Conservation (phyloP, 345 rosid genomes). For the Populus simonii region DNA sequence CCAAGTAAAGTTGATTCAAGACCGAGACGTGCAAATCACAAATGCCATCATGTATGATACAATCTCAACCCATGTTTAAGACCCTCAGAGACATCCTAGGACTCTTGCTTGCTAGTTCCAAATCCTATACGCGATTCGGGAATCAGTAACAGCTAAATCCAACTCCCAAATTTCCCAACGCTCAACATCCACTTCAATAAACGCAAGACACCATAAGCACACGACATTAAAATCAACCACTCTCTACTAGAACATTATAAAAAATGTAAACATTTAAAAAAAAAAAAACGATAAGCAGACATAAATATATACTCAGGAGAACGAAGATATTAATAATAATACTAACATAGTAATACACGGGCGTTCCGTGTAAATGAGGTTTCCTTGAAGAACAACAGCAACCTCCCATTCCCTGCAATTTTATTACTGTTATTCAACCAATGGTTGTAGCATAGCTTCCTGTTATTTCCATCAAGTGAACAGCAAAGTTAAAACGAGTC, state of each 20-base stretch:
- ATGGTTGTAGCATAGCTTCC: conserved; percentile 34
- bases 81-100: not conserved
- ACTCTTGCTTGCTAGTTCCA: not conserved
- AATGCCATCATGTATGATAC: not conserved
- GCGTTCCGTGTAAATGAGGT: conserved; percentile 72
- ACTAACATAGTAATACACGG: conserved; percentile 80
- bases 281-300: not conserved
- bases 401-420: conserved; percentile 68
- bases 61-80: not conserved
- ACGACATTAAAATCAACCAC: not conserved
- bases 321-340: not conserved
- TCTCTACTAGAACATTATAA: not conserved
- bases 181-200: not conserved
- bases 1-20: not conserved
- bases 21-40: not conserved
- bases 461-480: conserved; percentile 13
- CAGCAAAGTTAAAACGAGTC: not conserved
- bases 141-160: not conserved
- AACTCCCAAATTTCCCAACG: not conserved
- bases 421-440: conserved; percentile 23
- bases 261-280: not conserved
- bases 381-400: conserved; percentile 83
- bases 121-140: not conserved
- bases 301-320: not conserved
- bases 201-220: not conserved